Conservation (phyloP, 495 filamentous ascomycete species). For the Penicillium nucicola region DNA sequence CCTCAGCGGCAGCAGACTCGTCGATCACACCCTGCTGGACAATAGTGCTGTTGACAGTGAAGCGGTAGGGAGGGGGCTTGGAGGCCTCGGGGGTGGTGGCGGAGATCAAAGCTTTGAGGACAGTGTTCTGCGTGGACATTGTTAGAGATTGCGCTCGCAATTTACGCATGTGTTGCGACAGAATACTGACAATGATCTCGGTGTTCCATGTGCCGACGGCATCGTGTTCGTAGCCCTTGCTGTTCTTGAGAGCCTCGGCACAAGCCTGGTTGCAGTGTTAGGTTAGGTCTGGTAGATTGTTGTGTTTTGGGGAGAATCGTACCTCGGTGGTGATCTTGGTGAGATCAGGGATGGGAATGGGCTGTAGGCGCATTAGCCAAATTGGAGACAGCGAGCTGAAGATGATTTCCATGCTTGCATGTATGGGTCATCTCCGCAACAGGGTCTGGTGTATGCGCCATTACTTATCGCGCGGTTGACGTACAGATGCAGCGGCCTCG, state of each 20-base stretch:
- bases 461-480: constrained; percentile 14
- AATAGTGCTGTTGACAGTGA: constrained; percentile 94
- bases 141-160: constrained; percentile 1
- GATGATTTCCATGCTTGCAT: background rate
- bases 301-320: constrained; percentile 23
- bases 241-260: constrained; percentile 66
- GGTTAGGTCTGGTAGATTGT: constrained; percentile 2
- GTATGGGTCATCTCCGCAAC: background rate
- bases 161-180: background rate
- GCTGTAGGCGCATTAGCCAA: constrained; percentile 47
- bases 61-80: constrained; percentile 66
- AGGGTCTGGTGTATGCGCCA: background rate
- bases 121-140: constrained; percentile 61
- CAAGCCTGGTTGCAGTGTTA: constrained; percentile 61
- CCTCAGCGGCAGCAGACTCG: constrained; percentile 37
- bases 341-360: constrained; percentile 70
- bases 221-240: constrained; percentile 76
- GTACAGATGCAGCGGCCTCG: constrained; percentile 34
- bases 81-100: constrained; percentile 64
- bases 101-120: constrained; percentile 80
- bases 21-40: constrained; percentile 72
- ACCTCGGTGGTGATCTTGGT: constrained; percentile 82
- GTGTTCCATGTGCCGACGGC: constrained; percentile 83
- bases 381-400: background rate
- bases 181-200: constrained; percentile 73